Evolutionary conservation across 257 asterid species (phyloP), one percentile per base, ranked within the genome.

Genomic region (Ilex asprella): DNA sequence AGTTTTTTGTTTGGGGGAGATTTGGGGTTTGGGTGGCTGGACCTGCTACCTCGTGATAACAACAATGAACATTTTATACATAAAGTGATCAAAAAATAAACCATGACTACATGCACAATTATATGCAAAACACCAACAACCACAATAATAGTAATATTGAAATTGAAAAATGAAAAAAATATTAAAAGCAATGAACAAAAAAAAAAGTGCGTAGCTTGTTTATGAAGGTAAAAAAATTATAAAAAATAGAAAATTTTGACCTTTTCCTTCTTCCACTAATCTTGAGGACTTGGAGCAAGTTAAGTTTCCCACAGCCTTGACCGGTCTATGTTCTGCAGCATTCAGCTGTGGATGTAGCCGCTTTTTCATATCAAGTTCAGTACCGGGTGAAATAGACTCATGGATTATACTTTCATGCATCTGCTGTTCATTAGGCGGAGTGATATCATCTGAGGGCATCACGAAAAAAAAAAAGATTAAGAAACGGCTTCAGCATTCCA

Each of bases 361-460:
- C 65, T 76, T 80, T 31, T 66, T 68, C 49, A 1, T 52, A 16
- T 68, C 59, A 73, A 57, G 77, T 66, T 76, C 83, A 75, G 61
- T 68, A 62, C 78, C 67, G 59, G 44, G 49, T 66, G 90, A 61
- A 73, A 63, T 44, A 43, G 56, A 30, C 59, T 16, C 82, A 57
- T 58, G 73, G 59, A 72, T 63, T 64, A 64, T 73, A 61, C 53
- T 61, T 53, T 51, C 71, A 54, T 39, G 51, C 51, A 49, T 65
- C 59, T 63, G 70, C 50, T 55, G 76, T 73, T 80, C 96, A 52
- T 67, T 79, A 5, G 89, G 89, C 75, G 73, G 86, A 53, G 98
- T 86, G 58, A 88, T 78, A 76, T 91, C 98, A 81, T 91, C 98
- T 91, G 78, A 57, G 65, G 79, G 70, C 61, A 75, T 62, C 69